Evolutionary conservation across 2,329 filamentous ascomycete species (phyloP).

Genomic region (Colletotrichum sp.): DNA sequence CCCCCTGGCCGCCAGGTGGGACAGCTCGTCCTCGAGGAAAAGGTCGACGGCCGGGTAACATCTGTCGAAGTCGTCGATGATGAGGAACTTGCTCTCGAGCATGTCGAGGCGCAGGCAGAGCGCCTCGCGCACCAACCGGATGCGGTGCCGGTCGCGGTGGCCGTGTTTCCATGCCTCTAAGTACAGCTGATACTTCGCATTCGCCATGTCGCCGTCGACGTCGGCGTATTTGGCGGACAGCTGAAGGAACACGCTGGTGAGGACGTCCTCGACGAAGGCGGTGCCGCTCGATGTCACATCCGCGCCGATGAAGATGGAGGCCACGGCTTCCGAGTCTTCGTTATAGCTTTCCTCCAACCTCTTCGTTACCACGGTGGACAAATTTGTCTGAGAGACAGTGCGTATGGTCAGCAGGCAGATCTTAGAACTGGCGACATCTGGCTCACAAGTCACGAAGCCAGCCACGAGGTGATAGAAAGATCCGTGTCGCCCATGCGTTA

Average conservation of each 20-base stretch:
- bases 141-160: conserved; percentile 2
- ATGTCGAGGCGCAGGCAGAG: background rate
- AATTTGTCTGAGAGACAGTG: background rate
- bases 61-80: conserved; percentile 1
- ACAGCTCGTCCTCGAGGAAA: conserved; percentile 2
- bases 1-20: background rate
- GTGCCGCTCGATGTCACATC: background rate
- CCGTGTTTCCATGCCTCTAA: background rate
- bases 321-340: background rate
- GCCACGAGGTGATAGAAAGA: background rate
- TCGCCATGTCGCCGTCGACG: background rate
- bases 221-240: background rate
- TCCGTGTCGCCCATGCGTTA: background rate
- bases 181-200: background rate
- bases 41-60: background rate
- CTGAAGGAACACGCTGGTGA: background rate
- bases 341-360: background rate
- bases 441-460: background rate
- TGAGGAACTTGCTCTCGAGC: background rate
- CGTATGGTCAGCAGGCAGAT: background rate
- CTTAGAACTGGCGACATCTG: background rate
- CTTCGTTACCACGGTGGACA: background rate
- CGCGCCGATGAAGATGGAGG: background rate
- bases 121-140: background rate
- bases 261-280: background rate